Base-by-base conservation (phyloP, 306 rosid species). In the Medicago arabica region DNA sequence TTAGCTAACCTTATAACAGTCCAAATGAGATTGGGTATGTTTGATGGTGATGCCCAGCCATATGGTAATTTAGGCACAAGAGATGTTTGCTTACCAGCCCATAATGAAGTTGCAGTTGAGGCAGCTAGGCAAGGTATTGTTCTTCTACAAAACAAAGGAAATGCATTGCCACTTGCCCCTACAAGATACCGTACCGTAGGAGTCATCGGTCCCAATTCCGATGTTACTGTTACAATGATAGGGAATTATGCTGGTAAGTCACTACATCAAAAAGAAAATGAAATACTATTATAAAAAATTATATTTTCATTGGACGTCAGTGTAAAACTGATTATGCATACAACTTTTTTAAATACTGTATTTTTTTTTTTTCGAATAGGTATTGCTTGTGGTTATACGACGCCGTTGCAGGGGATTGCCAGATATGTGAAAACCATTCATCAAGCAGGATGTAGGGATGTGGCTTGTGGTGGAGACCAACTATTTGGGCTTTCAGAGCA, bases 21-120 rank as follows among this genome's bases (percentile, higher is more conserved):
- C 59, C 99, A 95, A 58, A 92, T 95, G 97, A 85, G 99, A 67
- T 79, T 95, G 47, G 99, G 99, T 17, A 89, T 95, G 97, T 95
- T 89, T 2, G 97, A 95, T 2, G 98, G 96, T 0, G 85, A 89
- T 0, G 76, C 87, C 63, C 96, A 89, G 0, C 84, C 74, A 21
- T 95, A 72, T 5, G 99, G 97, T 2, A 75, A 85, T 0, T 73
- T 95, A 55, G 97, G 97, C 81, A 88, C 88, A 0, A 66, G 50
- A 15, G 90, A 86, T 3, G 96, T 95, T 1, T 95, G 99, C 80
- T 81, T 77, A 0, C 83, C 81, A 0, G 78, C 91, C 80, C 93
- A 90, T 77, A 80, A 95, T 9, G 38, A 90, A 9, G 53, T 95
- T 9, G 97, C 99, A 75, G 92, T 92, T 17, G 84, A 92, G 61